Percentiles rank a stretch among this genome's conserved stretches.
Evolutionary conservation across 495 filamentous ascomycete species (phyloP).

Genomic region (Lophium mytilinum): DNA sequence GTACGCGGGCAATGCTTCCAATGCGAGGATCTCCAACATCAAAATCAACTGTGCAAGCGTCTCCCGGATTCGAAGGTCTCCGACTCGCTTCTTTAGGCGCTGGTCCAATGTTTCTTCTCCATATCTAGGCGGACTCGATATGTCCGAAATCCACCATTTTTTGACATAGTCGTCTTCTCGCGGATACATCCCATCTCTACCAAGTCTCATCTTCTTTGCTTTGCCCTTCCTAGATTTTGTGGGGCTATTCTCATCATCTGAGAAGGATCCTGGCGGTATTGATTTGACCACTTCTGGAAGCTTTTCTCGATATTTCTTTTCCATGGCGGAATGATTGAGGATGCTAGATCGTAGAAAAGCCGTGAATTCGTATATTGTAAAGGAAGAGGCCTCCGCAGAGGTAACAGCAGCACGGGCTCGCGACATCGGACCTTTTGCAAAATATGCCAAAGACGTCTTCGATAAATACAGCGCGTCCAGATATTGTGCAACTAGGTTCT

Average conservation of each 20-base stretch:
- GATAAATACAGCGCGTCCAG: constrained; percentile 84
- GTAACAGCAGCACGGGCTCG: constrained; percentile 72
- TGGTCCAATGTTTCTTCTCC: not conserved
- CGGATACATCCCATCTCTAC: constrained; percentile 69
- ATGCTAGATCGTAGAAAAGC: constrained; percentile 64
- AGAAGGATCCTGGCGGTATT: constrained; percentile 49
- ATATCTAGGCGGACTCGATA: not conserved
- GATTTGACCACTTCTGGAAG: constrained; percentile 59
- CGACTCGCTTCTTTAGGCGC: constrained; percentile 49
- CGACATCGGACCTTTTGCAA: constrained; percentile 92
- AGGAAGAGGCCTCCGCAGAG: constrained; percentile 39
- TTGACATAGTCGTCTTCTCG: constrained; percentile 66
- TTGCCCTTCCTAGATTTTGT: constrained; percentile 42
- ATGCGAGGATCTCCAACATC: constrained; percentile 75
- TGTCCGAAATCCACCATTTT: constrained; percentile 59
- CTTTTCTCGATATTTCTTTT: constrained; percentile 79
- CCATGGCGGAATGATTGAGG: constrained; percentile 64
- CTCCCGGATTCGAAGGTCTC: constrained; percentile 56
- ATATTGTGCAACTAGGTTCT: constrained; percentile 68
- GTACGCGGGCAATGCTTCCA: constrained; percentile 39
- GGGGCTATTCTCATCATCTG: constrained; percentile 46
- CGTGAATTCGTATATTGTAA: constrained; percentile 44
- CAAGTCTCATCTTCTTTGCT: constrained; percentile 59
- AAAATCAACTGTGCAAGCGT: constrained; percentile 87
- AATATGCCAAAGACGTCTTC: constrained; percentile 90